Percentiles rank a stretch among this genome's conserved stretches.
phyloP scores from a whole-genome alignment of 1,284 basidiomycete genomes.

The Porodaedalea pini region DNA sequence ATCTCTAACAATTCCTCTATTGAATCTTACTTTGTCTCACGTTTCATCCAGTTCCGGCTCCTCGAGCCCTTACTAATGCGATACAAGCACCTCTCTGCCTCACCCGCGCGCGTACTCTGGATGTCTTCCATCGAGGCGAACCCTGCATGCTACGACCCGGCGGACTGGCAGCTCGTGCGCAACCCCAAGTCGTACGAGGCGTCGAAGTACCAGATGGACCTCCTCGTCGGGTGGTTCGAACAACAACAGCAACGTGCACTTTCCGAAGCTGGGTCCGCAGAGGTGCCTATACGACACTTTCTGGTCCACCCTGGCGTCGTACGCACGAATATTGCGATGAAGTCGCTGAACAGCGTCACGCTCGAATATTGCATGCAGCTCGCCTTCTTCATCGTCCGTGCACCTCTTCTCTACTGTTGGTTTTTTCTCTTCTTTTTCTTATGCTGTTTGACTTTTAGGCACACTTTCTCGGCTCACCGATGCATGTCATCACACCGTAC shows the following conservation, averaged over 20 bases:
- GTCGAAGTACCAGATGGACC: constrained; percentile 79
- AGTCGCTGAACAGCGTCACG: constrained; percentile 46
- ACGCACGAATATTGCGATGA: constrained; percentile 58
- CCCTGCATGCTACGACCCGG: constrained; percentile 49
- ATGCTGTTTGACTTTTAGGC: constrained; percentile 42
- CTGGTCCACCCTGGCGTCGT: constrained; percentile 74
- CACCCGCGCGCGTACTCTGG: constrained; percentile 72
- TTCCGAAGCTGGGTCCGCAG: constrained; percentile 25
- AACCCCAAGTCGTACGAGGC: constrained; percentile 66
- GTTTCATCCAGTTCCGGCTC: constrained; percentile 49
- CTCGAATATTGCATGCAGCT: constrained; percentile 52
- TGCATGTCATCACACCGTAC: constrained; percentile 57
- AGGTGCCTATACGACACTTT: constrained; percentile 50
- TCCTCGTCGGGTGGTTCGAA: constrained; percentile 63
- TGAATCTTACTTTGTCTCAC: not conserved
- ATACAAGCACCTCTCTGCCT: constrained; percentile 14
- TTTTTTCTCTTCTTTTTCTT: constrained; percentile 2
- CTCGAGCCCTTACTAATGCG: constrained; percentile 45
- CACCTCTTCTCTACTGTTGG: not conserved
- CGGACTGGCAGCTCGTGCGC: constrained; percentile 72
- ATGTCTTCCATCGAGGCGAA: constrained; percentile 71
- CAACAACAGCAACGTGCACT: constrained; percentile 22
- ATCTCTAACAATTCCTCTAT: not conserved
- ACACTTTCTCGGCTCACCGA: constrained; percentile 59
- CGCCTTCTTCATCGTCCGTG: constrained; percentile 68